These are phyloP conservation scores for Rheum nobile DNA, from an alignment of 148 eudicot species.

Conservation along the genomic window DNA sequence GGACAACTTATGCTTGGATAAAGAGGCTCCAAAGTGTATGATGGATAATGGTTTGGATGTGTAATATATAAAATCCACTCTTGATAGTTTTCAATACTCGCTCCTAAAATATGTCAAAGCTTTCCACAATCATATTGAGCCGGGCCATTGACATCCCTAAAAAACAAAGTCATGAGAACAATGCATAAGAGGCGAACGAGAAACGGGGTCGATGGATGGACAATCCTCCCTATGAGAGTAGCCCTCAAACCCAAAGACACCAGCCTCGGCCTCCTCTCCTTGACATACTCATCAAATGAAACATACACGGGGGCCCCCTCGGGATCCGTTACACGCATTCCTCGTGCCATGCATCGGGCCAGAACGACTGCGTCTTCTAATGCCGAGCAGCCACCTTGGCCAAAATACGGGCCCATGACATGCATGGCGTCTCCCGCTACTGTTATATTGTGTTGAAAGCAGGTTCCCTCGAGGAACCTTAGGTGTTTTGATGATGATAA, in stretches of 20 bases:
- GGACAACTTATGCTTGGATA: not conserved
- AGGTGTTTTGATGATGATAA: no score
- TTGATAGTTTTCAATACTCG: not conserved
- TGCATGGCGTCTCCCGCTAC: conserved; percentile 12
- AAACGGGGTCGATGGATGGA: not conserved
- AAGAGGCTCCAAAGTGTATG: not conserved
- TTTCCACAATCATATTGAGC: not conserved
- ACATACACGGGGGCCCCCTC: no score
- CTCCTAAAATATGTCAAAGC: not conserved
- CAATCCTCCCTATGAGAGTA: not conserved
- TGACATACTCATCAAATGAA: not conserved
- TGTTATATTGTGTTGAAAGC: no score
- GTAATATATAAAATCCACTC: not conserved
- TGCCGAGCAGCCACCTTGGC: conserved; percentile 7
- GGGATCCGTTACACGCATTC: not conserved
- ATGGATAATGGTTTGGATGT: not conserved
- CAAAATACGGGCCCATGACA: conserved; percentile 4
- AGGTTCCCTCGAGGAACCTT: no score
- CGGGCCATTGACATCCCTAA: not conserved
- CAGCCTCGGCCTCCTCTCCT: conserved; percentile 4
- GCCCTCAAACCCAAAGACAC: not conserved
- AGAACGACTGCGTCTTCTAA: conserved; percentile 7
- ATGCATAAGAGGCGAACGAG: not conserved
- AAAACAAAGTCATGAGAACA: not conserved
- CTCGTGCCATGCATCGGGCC: not conserved